These are phyloP conservation scores for Ottelia alismoides DNA, from an alignment of 106 monocot genomes.

Conservation along the genomic window DNA sequence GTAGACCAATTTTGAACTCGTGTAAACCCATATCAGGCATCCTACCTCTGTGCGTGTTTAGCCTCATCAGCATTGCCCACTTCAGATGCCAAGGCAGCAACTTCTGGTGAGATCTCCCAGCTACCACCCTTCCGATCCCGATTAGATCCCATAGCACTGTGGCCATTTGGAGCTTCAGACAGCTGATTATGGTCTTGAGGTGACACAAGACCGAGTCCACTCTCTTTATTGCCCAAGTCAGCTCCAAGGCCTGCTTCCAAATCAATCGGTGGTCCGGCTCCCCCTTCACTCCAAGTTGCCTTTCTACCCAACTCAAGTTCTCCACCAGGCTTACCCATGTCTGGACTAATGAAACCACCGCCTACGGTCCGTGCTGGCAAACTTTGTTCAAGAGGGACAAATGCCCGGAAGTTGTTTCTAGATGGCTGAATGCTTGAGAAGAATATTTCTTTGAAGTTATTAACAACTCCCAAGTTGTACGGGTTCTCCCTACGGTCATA, in stretches of 20 bases:
- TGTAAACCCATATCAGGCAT: too few species aligned
- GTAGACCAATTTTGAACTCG: too few species aligned
- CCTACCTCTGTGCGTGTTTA: too few species aligned
- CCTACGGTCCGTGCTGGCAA: slow-evolving; percentile 2
- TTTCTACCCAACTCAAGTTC: background rate
- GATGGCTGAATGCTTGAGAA: slow-evolving; percentile 13
- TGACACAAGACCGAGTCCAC: slow-evolving; percentile 4
- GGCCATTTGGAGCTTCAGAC: background rate
- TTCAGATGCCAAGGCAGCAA: slow-evolving; percentile 1
- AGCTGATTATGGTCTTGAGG: background rate
- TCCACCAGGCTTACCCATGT: slow-evolving; percentile 2
- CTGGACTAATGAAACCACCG: slow-evolving; percentile 56
- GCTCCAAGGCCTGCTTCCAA: slow-evolving; percentile 15
- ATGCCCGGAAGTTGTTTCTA: slow-evolving; percentile 14
- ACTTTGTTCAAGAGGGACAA: slow-evolving; percentile 10
- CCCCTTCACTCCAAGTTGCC: background rate
- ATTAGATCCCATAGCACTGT: background rate
- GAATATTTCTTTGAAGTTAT: slow-evolving; percentile 20
- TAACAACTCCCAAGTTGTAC: slow-evolving; percentile 3
- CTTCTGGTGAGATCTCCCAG: slow-evolving; percentile 1
- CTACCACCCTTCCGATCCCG: background rate
- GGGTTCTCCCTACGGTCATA: slow-evolving; percentile 8
- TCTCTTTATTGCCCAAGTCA: background rate
- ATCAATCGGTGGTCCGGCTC: background rate
- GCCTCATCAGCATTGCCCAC: background rate